Conservation (phyloP, 345 rosid species). For the Raphanus raphanistrum region DNA sequence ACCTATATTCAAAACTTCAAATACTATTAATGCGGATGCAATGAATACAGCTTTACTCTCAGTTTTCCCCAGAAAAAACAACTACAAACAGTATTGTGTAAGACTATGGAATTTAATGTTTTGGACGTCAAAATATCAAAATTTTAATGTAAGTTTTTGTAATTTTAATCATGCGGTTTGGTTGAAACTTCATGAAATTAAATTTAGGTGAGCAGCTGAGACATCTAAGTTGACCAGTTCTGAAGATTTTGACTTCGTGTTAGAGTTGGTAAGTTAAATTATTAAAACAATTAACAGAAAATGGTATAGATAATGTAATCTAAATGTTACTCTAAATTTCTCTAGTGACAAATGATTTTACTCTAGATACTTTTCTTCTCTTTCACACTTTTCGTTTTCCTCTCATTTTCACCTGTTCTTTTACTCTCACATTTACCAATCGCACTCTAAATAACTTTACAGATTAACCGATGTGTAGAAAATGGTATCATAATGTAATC, state of each 20-base stretch:
- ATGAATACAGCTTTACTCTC: not conserved
- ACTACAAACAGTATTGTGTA: not conserved
- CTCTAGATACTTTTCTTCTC: no score
- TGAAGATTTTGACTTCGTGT: conserved; percentile 24
- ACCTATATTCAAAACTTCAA: not conserved
- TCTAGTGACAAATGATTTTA: no score
- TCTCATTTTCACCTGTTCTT: no score
- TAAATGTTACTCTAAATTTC: not conserved
- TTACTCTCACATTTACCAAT: no score
- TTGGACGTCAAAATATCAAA: not conserved
- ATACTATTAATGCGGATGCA: not conserved
- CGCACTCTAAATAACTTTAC: no score
- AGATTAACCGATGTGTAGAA: no score
- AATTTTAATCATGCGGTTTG: not conserved
- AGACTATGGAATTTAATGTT: not conserved
- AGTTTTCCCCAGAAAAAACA: not conserved
- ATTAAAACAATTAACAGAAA: not conserved
- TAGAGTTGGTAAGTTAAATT: conserved; percentile 13
- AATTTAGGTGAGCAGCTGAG: conserved; percentile 29
- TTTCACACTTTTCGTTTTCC: no score
- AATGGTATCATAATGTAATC: not conserved
- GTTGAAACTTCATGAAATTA: conserved; percentile 13
- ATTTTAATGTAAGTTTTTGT: not conserved
- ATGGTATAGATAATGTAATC: not conserved
- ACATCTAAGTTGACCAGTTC: conserved; percentile 28